Evolutionary conservation across 2,329 filamentous ascomycete genomes (phyloP).

Genomic region (Coniochaeta sp.): DNA sequence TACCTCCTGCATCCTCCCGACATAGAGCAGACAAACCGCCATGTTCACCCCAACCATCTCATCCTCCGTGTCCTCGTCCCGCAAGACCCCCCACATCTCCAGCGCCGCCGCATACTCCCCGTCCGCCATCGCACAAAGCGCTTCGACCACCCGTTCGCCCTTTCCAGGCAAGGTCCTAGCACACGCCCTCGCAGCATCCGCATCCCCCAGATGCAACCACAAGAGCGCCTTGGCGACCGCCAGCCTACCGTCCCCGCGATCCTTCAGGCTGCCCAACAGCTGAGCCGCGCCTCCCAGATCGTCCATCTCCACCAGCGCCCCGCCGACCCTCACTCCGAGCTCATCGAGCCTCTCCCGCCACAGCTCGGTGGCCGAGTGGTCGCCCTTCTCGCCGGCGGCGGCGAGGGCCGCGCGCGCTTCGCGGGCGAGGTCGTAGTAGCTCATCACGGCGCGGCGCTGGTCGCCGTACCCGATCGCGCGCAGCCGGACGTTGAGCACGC

Average conservation of each 20-base stretch:
- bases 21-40: conserved; percentile 78
- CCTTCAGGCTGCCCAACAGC: conserved; percentile 51
- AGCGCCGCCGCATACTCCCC: conserved; percentile 62
- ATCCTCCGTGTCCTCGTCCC: conserved; percentile 32
- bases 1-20: conserved; percentile 67
- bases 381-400: conserved; percentile 33
- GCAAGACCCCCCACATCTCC: conserved; percentile 48
- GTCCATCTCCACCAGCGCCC: conserved; percentile 75
- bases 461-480: conserved; percentile 85
- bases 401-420: conserved; percentile 61
- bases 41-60: conserved; percentile 75
- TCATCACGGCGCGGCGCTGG: conserved; percentile 75
- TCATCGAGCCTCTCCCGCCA: conserved; percentile 72
- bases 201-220: conserved; percentile 72
- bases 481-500: conserved; percentile 74
- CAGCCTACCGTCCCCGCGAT: conserved; percentile 26
- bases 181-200: conserved; percentile 55
- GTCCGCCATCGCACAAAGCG: conserved; percentile 72
- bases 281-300: conserved; percentile 72
- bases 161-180: conserved; percentile 9
- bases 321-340: conserved; percentile 60
- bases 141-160: conserved; percentile 46
- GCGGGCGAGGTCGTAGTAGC: conserved; percentile 78
- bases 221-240: conserved; percentile 54
- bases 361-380: conserved; percentile 47